phyloP scores from a whole-genome alignment of 306 rosid genomes.

The Senna tora region DNA sequence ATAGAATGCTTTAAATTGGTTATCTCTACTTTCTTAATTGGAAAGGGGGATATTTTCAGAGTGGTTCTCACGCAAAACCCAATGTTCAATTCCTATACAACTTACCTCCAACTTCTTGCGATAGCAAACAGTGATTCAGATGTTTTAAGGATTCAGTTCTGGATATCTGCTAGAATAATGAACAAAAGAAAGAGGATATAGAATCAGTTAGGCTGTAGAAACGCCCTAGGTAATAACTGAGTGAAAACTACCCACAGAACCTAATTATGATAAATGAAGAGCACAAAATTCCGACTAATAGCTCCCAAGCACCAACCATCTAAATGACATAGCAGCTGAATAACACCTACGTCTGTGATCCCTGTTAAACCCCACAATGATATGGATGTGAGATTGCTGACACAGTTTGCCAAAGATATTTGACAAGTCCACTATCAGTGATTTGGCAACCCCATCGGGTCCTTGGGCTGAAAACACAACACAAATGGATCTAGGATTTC shows the following conservation, averaged over 20 bases:
- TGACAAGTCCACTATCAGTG: conserved; percentile 67
- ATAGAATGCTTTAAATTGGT: background rate
- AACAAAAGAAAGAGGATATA: too few species aligned
- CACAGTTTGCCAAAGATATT: conserved; percentile 78
- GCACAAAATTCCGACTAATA: background rate
- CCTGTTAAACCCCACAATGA: conserved; percentile 95
- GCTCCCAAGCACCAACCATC: background rate
- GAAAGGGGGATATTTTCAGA: conserved; percentile 3
- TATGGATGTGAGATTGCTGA: conserved; percentile 73
- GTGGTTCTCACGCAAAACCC: background rate
- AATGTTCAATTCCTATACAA: conserved; percentile 16
- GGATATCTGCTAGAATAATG: conserved; percentile 61
- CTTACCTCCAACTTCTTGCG: conserved; percentile 71
- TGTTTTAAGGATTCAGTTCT: conserved; percentile 69
- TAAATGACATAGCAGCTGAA: conserved; percentile 66
- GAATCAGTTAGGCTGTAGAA: background rate
- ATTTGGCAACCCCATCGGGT: conserved; percentile 92
- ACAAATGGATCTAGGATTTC: background rate
- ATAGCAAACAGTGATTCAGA: conserved; percentile 73
- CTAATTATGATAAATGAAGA: background rate
- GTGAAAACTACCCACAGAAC: background rate
- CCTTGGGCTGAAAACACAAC: conserved; percentile 64
- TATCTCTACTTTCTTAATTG: background rate
- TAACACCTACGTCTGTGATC: conserved; percentile 86
- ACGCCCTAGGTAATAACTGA: conserved; percentile 1